Base-by-base conservation (phyloP, 768 basidiomycete species). In the Pleurotus cornucopiae region DNA sequence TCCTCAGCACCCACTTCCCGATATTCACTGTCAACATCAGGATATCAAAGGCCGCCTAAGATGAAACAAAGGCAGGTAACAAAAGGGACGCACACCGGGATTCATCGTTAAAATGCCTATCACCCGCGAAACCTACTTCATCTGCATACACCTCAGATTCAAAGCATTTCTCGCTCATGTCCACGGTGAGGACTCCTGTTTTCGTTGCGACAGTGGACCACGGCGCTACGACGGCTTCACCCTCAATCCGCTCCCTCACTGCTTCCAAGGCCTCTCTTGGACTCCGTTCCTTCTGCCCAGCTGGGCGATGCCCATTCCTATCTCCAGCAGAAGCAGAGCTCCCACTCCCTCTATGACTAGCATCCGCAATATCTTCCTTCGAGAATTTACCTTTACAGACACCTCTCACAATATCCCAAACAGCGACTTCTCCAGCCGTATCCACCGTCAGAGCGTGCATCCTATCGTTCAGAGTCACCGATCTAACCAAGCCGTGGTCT, bases 141-240 rank as follows among this genome's bases (percentile, higher is more conserved):
- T 98, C 95, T 11, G 91, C 89, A 66, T 95, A 98, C 2, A 96
- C 85, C 71, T 99, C 97, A 5, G 91, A 90, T 55, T 98, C 95
- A 67, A 98, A 98, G 57, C 87, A 92, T 46, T 83, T 78, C 61
- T 97, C 94, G 46, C 82, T 89, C 45, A 99, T 62, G 69, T 97
- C 92, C 3, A 98, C 83, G 2, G 89, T 87, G 58, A 99, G 75
- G 20, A 92, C 82, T 5, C 96, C 96, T 6, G 88, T 86, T 69
- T 91, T 89, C 4, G 94, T 96, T 69, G 98, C 96, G 23, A 91
- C 87, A 13, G 79, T 80, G 39, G 90, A 88, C 96, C 96, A 99
- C 11, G 85, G 73, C 21, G 84, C 75, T 6, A 91, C 84, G 25
- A 91, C 86, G 0, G 90, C 92, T 67, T 98, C 94, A 25, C 96